Evolutionary conservation across 352 stramenopile species (phyloP).

Genomic region (Pythium sukuiense): DNA sequence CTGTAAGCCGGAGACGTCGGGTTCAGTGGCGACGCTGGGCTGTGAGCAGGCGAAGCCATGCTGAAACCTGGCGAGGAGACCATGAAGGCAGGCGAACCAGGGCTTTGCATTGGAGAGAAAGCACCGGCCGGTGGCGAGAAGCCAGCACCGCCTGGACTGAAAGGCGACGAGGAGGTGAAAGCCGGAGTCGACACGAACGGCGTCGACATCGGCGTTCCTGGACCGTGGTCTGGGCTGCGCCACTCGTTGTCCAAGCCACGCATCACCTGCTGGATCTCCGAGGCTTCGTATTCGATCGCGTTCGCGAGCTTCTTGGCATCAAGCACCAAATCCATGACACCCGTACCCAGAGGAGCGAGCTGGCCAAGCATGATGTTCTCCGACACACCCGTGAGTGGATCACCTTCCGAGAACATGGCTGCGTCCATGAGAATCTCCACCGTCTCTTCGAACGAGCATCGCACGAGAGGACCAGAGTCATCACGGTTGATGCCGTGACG

Average conservation of each 20-base stretch:
- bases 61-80: slow-evolving; percentile 68
- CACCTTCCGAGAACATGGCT: slow-evolving; percentile 96
- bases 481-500: slow-evolving; percentile 99
- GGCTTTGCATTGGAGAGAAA: slow-evolving; percentile 86
- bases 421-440: slow-evolving; percentile 99
- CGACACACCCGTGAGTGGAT: slow-evolving; percentile 97
- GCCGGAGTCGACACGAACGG: slow-evolving; percentile 80
- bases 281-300: slow-evolving; percentile 96
- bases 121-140: slow-evolving; percentile 89
- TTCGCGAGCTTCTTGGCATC: slow-evolving; percentile 98
- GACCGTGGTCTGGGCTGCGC: slow-evolving; percentile 75
- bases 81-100: slow-evolving; percentile 76
- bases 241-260: slow-evolving; percentile 91
- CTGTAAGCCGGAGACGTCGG: slow-evolving; percentile 88
- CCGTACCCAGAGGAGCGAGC: slow-evolving; percentile 95
- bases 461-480: slow-evolving; percentile 97
- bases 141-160: slow-evolving; percentile 77
- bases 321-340: slow-evolving; percentile 97
- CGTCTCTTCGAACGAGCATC: slow-evolving; percentile 99
- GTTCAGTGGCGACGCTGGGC: slow-evolving; percentile 67
- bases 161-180: slow-evolving; percentile 89
- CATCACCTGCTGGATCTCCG: slow-evolving; percentile 92
- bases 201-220: slow-evolving; percentile 83
- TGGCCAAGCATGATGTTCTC: slow-evolving; percentile 99
- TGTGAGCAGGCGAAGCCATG: slow-evolving; percentile 77